Conservation (phyloP, 2,329 filamentous ascomycete genomes). For the Penicillium sp. region DNA sequence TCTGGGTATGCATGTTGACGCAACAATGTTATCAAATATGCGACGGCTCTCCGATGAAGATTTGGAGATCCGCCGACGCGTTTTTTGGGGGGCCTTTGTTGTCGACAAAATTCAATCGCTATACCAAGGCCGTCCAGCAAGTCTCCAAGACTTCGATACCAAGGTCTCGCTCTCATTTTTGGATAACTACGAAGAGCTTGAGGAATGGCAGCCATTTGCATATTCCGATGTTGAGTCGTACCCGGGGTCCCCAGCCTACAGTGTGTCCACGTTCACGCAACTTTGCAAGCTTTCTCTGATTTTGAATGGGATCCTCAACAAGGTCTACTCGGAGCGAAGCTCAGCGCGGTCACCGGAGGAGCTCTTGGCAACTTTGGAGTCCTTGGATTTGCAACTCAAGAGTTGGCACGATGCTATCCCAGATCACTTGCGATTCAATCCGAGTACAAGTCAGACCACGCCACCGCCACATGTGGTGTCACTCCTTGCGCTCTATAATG, state of each 20-base stretch:
- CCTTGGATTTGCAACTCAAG: slow-evolving; percentile 46
- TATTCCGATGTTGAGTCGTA: slow-evolving; percentile 37
- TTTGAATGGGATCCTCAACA: slow-evolving; percentile 51
- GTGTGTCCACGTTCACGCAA: slow-evolving; percentile 40
- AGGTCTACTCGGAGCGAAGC: slow-evolving; percentile 50
- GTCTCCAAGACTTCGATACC: slow-evolving; percentile 47
- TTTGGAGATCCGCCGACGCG: slow-evolving; percentile 32
- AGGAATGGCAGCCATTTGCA: slow-evolving; percentile 53
- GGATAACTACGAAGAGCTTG: slow-evolving; percentile 53
- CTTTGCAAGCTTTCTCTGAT: slow-evolving; percentile 49
- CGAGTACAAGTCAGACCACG: slow-evolving; percentile 33
- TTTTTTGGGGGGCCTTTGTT: slow-evolving; percentile 41
- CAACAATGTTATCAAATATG: slow-evolving; percentile 18
- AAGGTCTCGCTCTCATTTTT: slow-evolving; percentile 48
- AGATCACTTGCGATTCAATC: slow-evolving; percentile 42
- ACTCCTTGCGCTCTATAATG: slow-evolving; percentile 53
- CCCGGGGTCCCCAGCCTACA: slow-evolving; percentile 35
- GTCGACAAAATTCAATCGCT: slow-evolving; percentile 58
- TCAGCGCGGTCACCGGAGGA: slow-evolving; percentile 35
- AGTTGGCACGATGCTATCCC: slow-evolving; percentile 49
- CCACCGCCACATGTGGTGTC: slow-evolving; percentile 52
- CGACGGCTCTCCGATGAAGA: slow-evolving; percentile 30
- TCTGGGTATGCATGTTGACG: slow-evolving; percentile 51
- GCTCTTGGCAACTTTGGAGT: slow-evolving; percentile 40
- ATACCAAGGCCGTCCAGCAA: slow-evolving; percentile 57